Base-by-base conservation (phyloP, 2,329 filamentous ascomycete species). In the Lachnellula hyalina region DNA sequence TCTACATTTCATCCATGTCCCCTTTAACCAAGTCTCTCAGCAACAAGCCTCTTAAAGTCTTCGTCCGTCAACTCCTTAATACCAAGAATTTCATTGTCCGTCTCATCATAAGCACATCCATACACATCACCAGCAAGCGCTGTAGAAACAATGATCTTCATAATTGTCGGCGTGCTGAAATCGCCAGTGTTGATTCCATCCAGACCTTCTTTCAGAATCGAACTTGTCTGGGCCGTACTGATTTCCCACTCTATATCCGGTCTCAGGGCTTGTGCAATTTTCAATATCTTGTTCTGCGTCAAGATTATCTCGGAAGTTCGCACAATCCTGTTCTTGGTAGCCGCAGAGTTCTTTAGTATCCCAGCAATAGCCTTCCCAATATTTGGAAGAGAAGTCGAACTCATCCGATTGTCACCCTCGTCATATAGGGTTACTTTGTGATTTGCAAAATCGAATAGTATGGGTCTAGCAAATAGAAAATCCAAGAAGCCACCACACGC, bases 51-150 rank as follows among this genome's bases (percentile, higher is more conserved):
- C 56, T 70, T 62, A 7, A 79, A 50, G 14, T 75, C 71, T 25
- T 68, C 69, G 14, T 77, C 70, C 0, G 65, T 71, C 53, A 85
- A 89, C 87, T 89, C 58, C 89, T 87, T 62, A 86, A 87, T 32
- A 86, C 79, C 73, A 79, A 78, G 2, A 84, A 83, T 53, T 77
- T 83, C 65, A 90, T 79, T 60, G 56, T 77, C 74, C 42, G 67
- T 68, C 63, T 72, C 69, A n/a, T 69, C 59, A 59, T 68, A 74
- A 49, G 67, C 68, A 7, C 62, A 47, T 5, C 70, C 70, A 34
- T 71, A 72, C 0, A 54, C 59, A 0, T 70, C 63, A 9, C 69
- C 68, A 25, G 71, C 63, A 17, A 75, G 49, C 3, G 68, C 55
- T 17, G 67, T 67, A 52, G 56, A 63, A 35, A 25, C 40, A 1